A percentile compares a stretch with the other conserved stretches of the same genome.
Evolutionary conservation across 345 rosid species (phyloP).

Genomic region (Litchi chinensis): DNA sequence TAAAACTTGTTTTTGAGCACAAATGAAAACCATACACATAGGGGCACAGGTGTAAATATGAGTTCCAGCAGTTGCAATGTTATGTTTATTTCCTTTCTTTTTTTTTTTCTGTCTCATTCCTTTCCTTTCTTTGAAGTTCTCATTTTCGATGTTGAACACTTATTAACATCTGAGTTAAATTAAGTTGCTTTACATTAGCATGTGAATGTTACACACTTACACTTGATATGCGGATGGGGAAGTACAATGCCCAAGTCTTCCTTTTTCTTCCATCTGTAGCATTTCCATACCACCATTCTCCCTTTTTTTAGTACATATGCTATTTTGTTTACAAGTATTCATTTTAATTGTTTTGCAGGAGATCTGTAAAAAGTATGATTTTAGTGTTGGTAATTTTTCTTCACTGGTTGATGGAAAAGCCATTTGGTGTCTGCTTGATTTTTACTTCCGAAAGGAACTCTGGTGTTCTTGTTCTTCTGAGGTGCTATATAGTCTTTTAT

Average conservation of each 20-base stretch:
- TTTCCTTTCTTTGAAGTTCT: neutral
- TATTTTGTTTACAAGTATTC: neutral
- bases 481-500: slow-evolving; percentile 39
- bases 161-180: neutral
- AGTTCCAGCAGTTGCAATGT: neutral
- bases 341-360: slow-evolving; percentile 48
- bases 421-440: slow-evolving; percentile 94
- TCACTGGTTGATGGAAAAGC: slow-evolving; percentile 87
- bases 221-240: too few relatives aligned
- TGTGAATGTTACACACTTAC: neutral
- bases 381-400: slow-evolving; percentile 48
- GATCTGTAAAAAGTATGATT: slow-evolving; percentile 59
- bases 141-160: neutral
- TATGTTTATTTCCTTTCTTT: neutral
- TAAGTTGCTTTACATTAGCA: neutral
- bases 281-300: neutral
- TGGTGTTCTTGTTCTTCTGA: slow-evolving; percentile 56
- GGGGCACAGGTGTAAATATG: neutral
- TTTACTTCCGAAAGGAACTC: slow-evolving; percentile 81
- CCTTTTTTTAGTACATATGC: neutral
- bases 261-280: neutral
- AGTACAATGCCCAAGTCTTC: neutral
- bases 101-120: neutral
- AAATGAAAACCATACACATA: neutral
- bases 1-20: neutral